phyloP scores from a whole-genome alignment of 2,329 filamentous ascomycete genomes.

The Fusarium sp. region DNA sequence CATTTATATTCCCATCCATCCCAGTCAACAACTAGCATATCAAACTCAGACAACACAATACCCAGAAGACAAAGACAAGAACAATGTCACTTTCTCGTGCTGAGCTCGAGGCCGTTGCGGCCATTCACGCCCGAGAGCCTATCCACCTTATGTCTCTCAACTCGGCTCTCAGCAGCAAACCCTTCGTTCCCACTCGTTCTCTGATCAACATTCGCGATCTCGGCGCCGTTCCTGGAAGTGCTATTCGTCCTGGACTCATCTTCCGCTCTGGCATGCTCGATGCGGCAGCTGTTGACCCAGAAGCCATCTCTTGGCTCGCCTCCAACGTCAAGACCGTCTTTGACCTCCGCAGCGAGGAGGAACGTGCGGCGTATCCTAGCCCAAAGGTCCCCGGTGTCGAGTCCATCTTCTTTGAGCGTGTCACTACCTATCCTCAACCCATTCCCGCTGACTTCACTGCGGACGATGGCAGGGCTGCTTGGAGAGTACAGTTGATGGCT shows the following conservation, averaged over 20 bases:
- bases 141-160: constrained; percentile 53
- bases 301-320: constrained; percentile 51
- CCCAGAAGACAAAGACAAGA: not conserved
- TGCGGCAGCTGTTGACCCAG: constrained; percentile 44
- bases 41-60: not conserved
- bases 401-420: constrained; percentile 56
- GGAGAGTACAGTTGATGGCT: constrained; percentile 60
- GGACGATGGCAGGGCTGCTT: constrained; percentile 58
- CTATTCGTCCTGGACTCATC: constrained; percentile 55
- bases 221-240: constrained; percentile 56
- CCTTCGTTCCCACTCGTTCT: constrained; percentile 59
- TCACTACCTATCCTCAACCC: constrained; percentile 51
- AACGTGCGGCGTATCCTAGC: constrained; percentile 57
- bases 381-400: constrained; percentile 58
- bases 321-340: constrained; percentile 58
- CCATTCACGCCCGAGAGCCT: constrained; percentile 54
- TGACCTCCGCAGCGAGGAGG: constrained; percentile 60
- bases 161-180: constrained; percentile 53
- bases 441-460: constrained; percentile 56
- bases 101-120: constrained; percentile 52
- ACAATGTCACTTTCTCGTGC: constrained; percentile 41
- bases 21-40: not conserved
- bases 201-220: constrained; percentile 65
- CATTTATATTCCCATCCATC: not conserved
- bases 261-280: constrained; percentile 61